These are phyloP conservation scores for Pseudopyrenochaeta lycopersici DNA, from an alignment of 2,329 filamentous ascomycete species.

Conservation along the genomic window DNA sequence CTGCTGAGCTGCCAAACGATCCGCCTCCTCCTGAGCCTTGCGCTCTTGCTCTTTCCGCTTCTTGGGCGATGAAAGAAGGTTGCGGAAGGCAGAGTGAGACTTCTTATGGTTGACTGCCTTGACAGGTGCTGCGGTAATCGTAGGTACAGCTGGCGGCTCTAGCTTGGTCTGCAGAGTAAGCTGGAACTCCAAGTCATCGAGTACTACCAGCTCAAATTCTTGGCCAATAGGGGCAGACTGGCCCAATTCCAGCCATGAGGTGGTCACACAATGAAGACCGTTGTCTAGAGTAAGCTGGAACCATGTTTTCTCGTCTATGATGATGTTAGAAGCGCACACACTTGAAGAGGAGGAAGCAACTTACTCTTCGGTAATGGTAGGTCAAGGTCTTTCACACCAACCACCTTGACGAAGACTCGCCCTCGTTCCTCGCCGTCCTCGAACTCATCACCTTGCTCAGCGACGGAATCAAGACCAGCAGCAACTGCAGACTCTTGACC, in stretches of 20 bases:
- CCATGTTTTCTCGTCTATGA: slow-evolving; percentile 73
- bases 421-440: slow-evolving; percentile 89
- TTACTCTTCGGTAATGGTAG: slow-evolving; percentile 88
- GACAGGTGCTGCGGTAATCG: slow-evolving; percentile 59
- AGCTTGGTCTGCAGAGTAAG: slow-evolving; percentile 96
- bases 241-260: slow-evolving; percentile 91
- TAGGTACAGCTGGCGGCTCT: slow-evolving; percentile 71
- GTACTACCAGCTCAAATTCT: slow-evolving; percentile 96
- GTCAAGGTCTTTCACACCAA: slow-evolving; percentile 95
- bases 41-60: slow-evolving; percentile 95
- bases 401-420: slow-evolving; percentile 96
- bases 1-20: slow-evolving; percentile 66
- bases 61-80: slow-evolving; percentile 85
- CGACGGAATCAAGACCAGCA: slow-evolving; percentile 67
- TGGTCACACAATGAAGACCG: slow-evolving; percentile 96
- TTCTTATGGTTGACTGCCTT: slow-evolving; percentile 77
- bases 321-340: slow-evolving; percentile 15
- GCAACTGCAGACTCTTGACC: slow-evolving; percentile 84
- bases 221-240: slow-evolving; percentile 94
- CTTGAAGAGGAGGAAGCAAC: slow-evolving; percentile 42
- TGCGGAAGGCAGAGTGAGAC: slow-evolving; percentile 78
- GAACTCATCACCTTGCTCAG: slow-evolving; percentile 73
- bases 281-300: slow-evolving; percentile 99
- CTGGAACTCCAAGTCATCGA: slow-evolving; percentile 98
- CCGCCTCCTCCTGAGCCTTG: slow-evolving; percentile 82